Evolutionary conservation across 2,329 filamentous ascomycete genomes (phyloP), one percentile per base, ranked within the genome.

Genomic region (Sclerotiophoma versabilis): DNA sequence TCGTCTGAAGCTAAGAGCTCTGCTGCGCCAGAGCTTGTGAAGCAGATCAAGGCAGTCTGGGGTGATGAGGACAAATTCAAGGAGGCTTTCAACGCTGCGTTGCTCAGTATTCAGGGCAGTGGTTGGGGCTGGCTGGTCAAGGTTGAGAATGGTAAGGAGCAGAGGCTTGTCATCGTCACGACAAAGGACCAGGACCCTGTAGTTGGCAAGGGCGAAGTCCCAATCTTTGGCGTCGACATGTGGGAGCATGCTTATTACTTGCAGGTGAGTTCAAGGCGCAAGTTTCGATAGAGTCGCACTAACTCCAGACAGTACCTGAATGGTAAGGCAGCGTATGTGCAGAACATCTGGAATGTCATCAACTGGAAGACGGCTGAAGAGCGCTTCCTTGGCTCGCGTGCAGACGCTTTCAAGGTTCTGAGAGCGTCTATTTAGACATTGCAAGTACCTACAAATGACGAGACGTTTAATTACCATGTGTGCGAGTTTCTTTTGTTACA

Each of bases 161-260:
- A 70, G 30, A 58, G 72, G 36, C 74, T 96, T 62, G 83, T 86
- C 51, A 90, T 96, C 61, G 81, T 89, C 8, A 92, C 88, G 0
- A 92, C 90, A n/a, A 91, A 92, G 73, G 91, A 96, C 71, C 92
- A 96, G 78, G 92, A 96, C 69, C 87, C 88, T 1, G 83, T 91
- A 4, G 83, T 88, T 65, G 79, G 80, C 14, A 82, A 84, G 33
- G 74, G 73, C 4, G 84, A 87, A 61, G 82, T 85, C n/a, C 88
- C 88, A 8, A 77, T 96, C 17, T 81, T 92, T 34, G 91, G 91
- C 0, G 81, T 96, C 2, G 92, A 96, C 73, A 93, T 96, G 85
- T 96, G 91, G 92, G 92, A 96, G 79, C 92, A 96, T 78, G 92
- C 92, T 0, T 96, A 96, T 72, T 96, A 96, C 71, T 77, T 96